Evolutionary conservation across 2,329 filamentous ascomycete genomes (phyloP).

Genomic region (Hypoxylon sp.): DNA sequence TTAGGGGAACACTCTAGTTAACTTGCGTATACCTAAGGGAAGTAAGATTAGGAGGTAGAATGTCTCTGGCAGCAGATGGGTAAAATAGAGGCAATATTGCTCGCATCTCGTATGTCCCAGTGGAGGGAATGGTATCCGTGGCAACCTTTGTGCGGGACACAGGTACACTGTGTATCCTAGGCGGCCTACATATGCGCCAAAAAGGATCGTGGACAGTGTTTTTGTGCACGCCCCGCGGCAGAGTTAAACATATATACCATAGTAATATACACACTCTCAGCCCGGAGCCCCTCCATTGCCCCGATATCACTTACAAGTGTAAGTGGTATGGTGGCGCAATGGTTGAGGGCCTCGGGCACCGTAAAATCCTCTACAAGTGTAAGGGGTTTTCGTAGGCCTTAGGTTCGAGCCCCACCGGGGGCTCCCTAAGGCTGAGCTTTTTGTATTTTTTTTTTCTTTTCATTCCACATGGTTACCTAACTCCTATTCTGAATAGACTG

Average conservation of each 20-base stretch:
- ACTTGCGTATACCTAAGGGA: no score
- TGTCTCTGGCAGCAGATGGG: no score
- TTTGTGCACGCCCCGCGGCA: background rate
- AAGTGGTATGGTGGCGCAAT: background rate
- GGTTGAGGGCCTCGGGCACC: background rate
- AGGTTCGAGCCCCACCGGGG: background rate
- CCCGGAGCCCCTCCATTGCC: background rate
- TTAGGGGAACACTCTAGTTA: no score
- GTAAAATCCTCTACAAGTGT: background rate
- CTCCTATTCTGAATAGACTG: no score
- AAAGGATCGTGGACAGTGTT: background rate
- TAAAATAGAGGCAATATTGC: background rate
- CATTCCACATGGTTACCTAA: no score
- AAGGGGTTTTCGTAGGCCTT: background rate
- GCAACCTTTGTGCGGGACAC: background rate
- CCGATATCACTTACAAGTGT: background rate
- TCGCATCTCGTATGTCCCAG: background rate
- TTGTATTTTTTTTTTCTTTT: constrained; percentile 2
- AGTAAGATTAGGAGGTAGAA: no score
- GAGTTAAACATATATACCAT: background rate
- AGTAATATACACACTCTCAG: background rate
- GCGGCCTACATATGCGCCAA: background rate
- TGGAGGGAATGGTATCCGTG: background rate
- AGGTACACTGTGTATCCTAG: background rate
- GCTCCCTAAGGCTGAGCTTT: background rate